Evolutionary conservation across 345 rosid species (phyloP), one percentile per base, ranked within the genome.

Genomic region (Bruguiera parviflora): DNA sequence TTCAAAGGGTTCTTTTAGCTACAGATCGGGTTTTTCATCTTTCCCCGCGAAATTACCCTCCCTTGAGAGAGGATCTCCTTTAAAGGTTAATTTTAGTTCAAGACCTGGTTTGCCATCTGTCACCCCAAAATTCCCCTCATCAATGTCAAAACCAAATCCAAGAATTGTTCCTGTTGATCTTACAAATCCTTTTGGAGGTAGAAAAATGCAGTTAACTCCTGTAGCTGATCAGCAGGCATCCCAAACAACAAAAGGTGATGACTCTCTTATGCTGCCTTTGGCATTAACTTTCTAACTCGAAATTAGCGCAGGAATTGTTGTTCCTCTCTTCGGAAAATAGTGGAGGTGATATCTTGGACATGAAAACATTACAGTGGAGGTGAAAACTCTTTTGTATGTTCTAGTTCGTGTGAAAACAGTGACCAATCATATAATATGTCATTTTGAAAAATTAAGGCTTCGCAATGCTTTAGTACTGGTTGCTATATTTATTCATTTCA

Each of bases 231-330:
- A 60, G 21, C 70, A 9, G 53, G 59, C 35, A n/a, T 33, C 32
- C 4, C 60, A 55, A 69, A 60, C 35, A 35, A 28, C 63, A 55
- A 61, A 72, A 75, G 86, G 83, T 83, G 66, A 70, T 33, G 28
- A 58, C 18, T 25, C 20, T 28, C 53, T 53, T 60, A 24, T 7
- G 4, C 37, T 78, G 24, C 25, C 22, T 64, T 58, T 68, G n/a
- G 1, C 37, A 16, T 22, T 46, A 18, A 62, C 21, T 22, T 24
- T 24, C 55, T 35, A 43, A 15, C 53, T 31, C 32, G 3, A 47
- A 56, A 22, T 13, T 47, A 5, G 43, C 10, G 28, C 53, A 13
- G 20, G 11, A 57, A 21, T 8, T 19, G 8, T 52, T 32, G 31
- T 2, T 66, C 4, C 24, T 22, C 22, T 33, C 35, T 25, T 20